Conservation (phyloP, 1,284 basidiomycete species). For the Pseudomicrostroma phylloplanum region DNA sequence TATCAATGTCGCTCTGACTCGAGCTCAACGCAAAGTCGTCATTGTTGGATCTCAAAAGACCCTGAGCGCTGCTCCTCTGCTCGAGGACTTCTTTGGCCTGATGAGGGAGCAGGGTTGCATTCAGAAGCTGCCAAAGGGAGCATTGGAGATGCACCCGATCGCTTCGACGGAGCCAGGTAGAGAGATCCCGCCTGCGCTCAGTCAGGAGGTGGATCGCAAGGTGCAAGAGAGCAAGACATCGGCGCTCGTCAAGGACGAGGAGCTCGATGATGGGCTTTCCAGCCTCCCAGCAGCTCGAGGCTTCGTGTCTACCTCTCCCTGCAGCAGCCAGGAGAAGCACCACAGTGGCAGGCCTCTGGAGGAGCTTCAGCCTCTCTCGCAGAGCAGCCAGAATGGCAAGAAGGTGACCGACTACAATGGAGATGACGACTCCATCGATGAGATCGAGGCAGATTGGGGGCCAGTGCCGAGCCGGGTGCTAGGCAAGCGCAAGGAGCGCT, state of each 20-base stretch:
- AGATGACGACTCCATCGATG: slow-evolving; percentile 1
- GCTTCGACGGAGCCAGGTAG: background rate
- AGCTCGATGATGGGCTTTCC: too few species aligned
- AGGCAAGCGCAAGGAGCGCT: slow-evolving; percentile 4
- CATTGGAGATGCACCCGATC: slow-evolving; percentile 46
- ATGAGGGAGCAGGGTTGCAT: slow-evolving; percentile 14
- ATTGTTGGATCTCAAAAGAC: slow-evolving; percentile 32
- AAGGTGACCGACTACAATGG: background rate
- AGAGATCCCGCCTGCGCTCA: background rate
- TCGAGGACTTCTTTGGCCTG: slow-evolving; percentile 16
- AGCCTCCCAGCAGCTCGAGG: background rate
- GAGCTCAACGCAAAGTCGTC: slow-evolving; percentile 57
- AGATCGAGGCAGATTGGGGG: background rate
- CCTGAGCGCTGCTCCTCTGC: slow-evolving; percentile 15
- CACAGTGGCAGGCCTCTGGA: background rate
- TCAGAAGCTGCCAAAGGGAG: slow-evolving; percentile 10
- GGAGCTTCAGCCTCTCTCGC: background rate
- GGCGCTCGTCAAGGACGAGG: background rate
- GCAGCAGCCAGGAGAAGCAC: background rate
- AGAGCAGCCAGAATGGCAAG: background rate
- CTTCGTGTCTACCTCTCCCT: background rate
- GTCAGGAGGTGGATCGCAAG: background rate
- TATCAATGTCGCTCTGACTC: slow-evolving; percentile 42
- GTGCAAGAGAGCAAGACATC: background rate
- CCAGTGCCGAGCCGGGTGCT: slow-evolving; percentile 2